Percentiles rank a stretch among this genome's conserved stretches.
phyloP scores from a whole-genome alignment of 768 basidiomycete species.

The Bullera alba region DNA sequence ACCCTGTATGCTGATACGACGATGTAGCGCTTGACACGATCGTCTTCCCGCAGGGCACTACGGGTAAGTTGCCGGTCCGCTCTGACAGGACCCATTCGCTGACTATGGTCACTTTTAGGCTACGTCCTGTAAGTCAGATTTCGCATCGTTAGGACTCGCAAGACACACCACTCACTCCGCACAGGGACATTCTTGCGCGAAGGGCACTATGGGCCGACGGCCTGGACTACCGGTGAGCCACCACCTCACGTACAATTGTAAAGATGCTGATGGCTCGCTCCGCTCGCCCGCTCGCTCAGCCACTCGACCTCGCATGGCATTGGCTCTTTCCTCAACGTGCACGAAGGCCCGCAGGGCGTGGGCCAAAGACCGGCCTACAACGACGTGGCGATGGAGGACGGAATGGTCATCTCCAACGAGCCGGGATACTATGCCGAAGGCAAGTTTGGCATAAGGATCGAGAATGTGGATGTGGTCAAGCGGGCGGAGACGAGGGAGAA shows the following conservation, averaged over 20 bases:
- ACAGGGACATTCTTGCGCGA: too few relatives aligned
- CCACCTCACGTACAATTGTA: not conserved
- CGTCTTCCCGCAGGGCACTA: slow-evolving; percentile 61
- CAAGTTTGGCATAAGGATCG: slow-evolving; percentile 83
- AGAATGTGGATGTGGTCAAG: slow-evolving; percentile 75
- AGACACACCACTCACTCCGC: too few relatives aligned
- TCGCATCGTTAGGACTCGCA: not conserved
- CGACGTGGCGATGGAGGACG: slow-evolving; percentile 62
- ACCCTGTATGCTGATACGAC: not conserved
- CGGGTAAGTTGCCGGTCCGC: slow-evolving; percentile 31
- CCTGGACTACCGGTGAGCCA: slow-evolving; percentile 43
- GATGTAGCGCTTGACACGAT: slow-evolving; percentile 66
- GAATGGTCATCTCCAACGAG: slow-evolving; percentile 90
- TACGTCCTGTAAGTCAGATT: slow-evolving; percentile 8
- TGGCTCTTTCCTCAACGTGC: slow-evolving; percentile 88
- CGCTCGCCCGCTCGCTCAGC: slow-evolving; percentile 45
- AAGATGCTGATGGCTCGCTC: not conserved
- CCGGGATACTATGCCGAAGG: slow-evolving; percentile 92
- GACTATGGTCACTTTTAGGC: not conserved
- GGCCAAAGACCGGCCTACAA: slow-evolving; percentile 57
- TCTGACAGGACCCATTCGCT: not conserved
- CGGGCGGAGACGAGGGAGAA: slow-evolving; percentile 63
- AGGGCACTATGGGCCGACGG: slow-evolving; percentile 42
- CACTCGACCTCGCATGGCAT: slow-evolving; percentile 95
- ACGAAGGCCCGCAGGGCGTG: slow-evolving; percentile 69